phyloP scores from a whole-genome alignment of 129 eudicot species.

The Logfia minima region DNA sequence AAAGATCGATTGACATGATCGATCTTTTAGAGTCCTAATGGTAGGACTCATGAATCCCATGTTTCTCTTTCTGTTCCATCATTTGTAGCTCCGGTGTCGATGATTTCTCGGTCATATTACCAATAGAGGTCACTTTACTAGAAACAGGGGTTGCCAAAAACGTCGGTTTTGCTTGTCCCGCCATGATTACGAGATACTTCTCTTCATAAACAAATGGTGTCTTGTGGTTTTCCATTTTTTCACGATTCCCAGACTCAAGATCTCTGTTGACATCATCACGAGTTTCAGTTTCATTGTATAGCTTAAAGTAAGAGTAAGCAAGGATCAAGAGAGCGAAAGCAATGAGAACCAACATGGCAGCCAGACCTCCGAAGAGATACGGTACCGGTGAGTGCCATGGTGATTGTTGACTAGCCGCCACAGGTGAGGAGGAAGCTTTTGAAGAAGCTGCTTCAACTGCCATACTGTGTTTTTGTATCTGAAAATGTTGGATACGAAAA shows the following conservation, averaged over 20 bases:
- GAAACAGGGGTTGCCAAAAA: slow-evolving; percentile 59
- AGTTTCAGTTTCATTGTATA: slow-evolving; percentile 38
- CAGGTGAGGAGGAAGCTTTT: slow-evolving; percentile 27
- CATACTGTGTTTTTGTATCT: slow-evolving; percentile 4
- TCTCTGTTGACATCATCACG: slow-evolving; percentile 28
- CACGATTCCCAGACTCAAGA: slow-evolving; percentile 38
- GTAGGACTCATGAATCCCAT: slow-evolving; percentile 4
- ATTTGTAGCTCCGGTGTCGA: slow-evolving; percentile 12
- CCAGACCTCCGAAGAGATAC: slow-evolving; percentile 74
- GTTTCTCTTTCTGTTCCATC: slow-evolving; percentile 17
- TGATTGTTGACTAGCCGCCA: slow-evolving; percentile 32
- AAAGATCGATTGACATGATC: neutral
- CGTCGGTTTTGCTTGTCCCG: slow-evolving; percentile 58
- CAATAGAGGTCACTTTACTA: slow-evolving; percentile 38
- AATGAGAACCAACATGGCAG: slow-evolving; percentile 67
- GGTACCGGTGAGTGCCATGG: slow-evolving; percentile 82
- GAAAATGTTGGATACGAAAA: neutral
- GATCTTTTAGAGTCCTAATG: neutral
- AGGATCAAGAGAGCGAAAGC: slow-evolving; percentile 65
- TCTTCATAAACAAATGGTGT: slow-evolving; percentile 41
- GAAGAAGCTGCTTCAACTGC: slow-evolving; percentile 15
- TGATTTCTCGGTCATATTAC: slow-evolving; percentile 1
- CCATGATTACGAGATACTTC: slow-evolving; percentile 63
- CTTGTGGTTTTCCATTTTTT: slow-evolving; percentile 15
- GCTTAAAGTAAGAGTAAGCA: slow-evolving; percentile 72